Conservation (phyloP, 345 rosid genomes). For the Camelina sativa region DNA sequence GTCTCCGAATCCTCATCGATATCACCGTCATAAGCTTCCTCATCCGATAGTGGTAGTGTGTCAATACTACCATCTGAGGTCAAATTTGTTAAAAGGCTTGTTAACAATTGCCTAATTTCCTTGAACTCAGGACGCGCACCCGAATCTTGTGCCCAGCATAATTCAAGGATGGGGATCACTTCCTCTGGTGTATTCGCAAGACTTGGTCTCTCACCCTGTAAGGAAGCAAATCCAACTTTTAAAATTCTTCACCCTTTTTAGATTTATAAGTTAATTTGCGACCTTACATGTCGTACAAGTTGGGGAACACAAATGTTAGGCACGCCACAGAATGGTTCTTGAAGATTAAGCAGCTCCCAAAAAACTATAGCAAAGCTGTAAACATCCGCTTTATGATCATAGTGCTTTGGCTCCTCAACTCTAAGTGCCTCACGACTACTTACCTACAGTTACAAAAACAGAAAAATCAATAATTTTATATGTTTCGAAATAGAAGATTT, state of each 20-base stretch:
- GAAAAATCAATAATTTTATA: not conserved
- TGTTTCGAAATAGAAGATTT: not conserved
- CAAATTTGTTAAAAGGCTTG: too few relatives aligned
- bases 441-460: slow-evolving; percentile 41
- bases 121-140: too few relatives aligned
- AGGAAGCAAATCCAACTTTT: too few relatives aligned
- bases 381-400: slow-evolving; percentile 77
- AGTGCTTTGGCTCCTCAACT: slow-evolving; percentile 52
- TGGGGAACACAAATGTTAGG: slow-evolving; percentile 41
- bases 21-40: too few relatives aligned
- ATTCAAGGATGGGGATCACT: too few relatives aligned
- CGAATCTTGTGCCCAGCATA: too few relatives aligned
- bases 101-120: too few relatives aligned
- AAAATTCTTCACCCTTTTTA: not conserved
- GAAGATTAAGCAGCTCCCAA: slow-evolving; percentile 68
- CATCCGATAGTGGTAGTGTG: too few relatives aligned
- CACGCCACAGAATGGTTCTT: slow-evolving; percentile 54
- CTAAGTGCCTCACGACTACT: slow-evolving; percentile 50
- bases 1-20: too few relatives aligned
- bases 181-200: too few relatives aligned
- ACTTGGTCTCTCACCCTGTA: too few relatives aligned
- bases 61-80: too few relatives aligned
- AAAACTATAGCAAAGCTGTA: slow-evolving; percentile 69
- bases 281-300: slow-evolving; percentile 47
- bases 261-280: not conserved